Evolutionary conservation across 345 rosid genomes (phyloP), one percentile per base, ranked within the genome.

Genomic region (Lagerstroemia speciosa): DNA sequence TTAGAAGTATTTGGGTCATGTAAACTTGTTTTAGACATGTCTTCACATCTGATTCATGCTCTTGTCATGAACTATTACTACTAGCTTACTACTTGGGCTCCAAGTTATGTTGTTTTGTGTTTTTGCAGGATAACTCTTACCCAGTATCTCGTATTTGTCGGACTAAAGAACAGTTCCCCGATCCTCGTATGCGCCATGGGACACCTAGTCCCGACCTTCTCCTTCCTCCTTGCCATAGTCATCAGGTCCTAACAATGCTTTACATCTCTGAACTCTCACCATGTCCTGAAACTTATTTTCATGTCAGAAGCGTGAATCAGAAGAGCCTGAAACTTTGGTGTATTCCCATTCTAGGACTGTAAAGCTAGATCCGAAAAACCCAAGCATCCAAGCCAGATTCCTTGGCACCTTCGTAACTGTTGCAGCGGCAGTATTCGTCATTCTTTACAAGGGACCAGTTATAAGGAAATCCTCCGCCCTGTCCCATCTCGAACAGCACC

Each of bases 121-220:
- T 62, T n/a, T 66, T 78, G 72, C 67, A 92, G 94, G 83, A 68
- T 85, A 66, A 81, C 87, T 37, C 26, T 89, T 45, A 72, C 92
- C 63, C 94, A 87, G 74, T 83, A 89, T 74, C 84, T 86, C 53
- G 81, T 86, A 46, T 88, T 88, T 74, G 65, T 89, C 41, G 94
- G 94, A 64, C 76, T 92, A 64, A 76, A 78, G 69, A 82, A 80
- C 66, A 85, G 92, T 78, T 89, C 96, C 19, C 96, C 94, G 0
- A 84, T 87, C n/a, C 87, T 86, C 48, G 94, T 85, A 26, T 92
- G 96, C 62, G 91, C 86, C 67, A 88, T 87, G 94, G 96, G 94
- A 65, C 87, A 85, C 53, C 68, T 83, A 67, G 65, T 80, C 53
- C 98, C 96, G 38, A 69, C 90, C 17, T 75, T 87, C 72, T 85